These are phyloP conservation scores for Hygrophoropsis aurantiaca DNA, from an alignment of 768 basidiomycete genomes.

Conservation along the genomic window DNA sequence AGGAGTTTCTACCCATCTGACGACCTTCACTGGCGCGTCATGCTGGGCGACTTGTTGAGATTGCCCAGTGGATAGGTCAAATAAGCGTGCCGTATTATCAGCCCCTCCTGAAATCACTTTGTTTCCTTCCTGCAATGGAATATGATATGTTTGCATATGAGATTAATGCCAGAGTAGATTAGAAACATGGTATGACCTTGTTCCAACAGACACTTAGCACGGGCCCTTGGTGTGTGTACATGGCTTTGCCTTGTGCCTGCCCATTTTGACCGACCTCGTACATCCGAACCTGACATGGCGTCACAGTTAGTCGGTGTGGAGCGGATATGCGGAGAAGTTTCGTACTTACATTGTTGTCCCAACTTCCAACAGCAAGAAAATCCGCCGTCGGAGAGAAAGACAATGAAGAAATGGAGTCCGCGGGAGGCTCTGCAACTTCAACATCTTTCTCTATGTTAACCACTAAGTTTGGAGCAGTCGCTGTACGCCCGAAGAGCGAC, in stretches of 20 bases:
- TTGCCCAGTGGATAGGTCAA: constrained; percentile 86
- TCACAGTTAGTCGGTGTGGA: too few species aligned
- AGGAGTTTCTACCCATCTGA: constrained; percentile 80
- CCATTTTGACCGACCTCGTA: constrained; percentile 86
- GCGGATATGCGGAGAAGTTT: too few species aligned
- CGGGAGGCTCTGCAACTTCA: constrained; percentile 76
- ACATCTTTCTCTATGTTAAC: constrained; percentile 67
- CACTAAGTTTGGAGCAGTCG: constrained; percentile 34
- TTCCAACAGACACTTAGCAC: constrained; percentile 90
- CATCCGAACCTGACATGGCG: constrained; percentile 69
- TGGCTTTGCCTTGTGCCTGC: constrained; percentile 84
- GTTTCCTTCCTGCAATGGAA: constrained; percentile 70
- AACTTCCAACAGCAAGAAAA: constrained; percentile 88
- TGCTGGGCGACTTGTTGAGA: constrained; percentile 87
- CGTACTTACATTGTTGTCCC: constrained; percentile 83
- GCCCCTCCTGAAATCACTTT: constrained; percentile 92
- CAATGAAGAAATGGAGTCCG: constrained; percentile 85
- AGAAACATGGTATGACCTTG: constrained; percentile 53
- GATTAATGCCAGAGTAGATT: neutral
- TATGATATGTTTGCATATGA: neutral
- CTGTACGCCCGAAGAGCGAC: constrained; percentile 41
- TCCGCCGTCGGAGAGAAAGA: constrained; percentile 87
- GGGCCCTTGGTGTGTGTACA: constrained; percentile 89
- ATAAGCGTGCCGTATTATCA: constrained; percentile 92
- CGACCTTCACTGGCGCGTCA: constrained; percentile 83